A percentile compares a stretch with the other conserved stretches of the same genome.
Conservation (phyloP, 768 basidiomycete genomes). For the Pleurotus platypus region DNA sequence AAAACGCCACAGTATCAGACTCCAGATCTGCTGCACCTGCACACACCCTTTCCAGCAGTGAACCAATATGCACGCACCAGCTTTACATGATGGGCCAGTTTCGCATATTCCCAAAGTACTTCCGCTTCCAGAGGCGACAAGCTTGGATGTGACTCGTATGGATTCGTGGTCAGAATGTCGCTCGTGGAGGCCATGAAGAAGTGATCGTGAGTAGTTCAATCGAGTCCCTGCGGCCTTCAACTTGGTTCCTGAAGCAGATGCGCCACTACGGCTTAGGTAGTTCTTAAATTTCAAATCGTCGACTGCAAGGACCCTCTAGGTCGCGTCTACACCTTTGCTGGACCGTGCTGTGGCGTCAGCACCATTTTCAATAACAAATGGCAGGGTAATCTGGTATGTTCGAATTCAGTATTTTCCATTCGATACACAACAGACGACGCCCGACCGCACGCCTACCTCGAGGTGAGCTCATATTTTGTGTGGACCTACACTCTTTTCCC, state of each 20-base stretch:
- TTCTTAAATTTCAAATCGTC: not conserved
- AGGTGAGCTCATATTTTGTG: too few relatives aligned
- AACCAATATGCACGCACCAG: constrained; percentile 42
- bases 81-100: constrained; percentile 77
- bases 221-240: too few relatives aligned
- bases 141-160: constrained; percentile 68
- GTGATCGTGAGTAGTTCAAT: not conserved
- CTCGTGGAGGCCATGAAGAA: constrained; percentile 18
- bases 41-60: too few relatives aligned
- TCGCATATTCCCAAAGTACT: constrained; percentile 91
- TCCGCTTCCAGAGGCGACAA: constrained; percentile 70
- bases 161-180: constrained; percentile 58
- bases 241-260: too few relatives aligned
- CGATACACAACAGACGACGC: too few relatives aligned
- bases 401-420: too few relatives aligned
- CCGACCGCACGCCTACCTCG: too few relatives aligned
- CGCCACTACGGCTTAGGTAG: too few relatives aligned
- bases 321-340: not conserved
- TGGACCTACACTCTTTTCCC: too few relatives aligned
- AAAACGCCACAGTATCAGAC: not conserved
- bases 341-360: too few relatives aligned
- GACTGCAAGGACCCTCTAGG: not conserved
- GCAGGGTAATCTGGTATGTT: not conserved
- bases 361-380: not conserved
- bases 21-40: not conserved